These are phyloP conservation scores for Clonostachys rhizophaga DNA, from an alignment of 2,329 filamentous ascomycete species.

Conservation along the genomic window DNA sequence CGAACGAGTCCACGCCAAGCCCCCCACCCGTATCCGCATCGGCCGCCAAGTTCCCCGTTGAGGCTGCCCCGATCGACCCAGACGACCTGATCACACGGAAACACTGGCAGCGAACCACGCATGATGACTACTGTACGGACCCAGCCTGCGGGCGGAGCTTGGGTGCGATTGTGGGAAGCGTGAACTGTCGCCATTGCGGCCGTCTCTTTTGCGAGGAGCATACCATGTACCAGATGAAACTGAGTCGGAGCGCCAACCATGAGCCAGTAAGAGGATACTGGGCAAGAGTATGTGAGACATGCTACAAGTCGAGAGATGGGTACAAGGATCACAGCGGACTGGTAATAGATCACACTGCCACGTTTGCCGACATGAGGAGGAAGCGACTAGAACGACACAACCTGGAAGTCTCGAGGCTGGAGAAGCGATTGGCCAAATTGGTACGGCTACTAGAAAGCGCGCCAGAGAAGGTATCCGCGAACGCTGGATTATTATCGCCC, in stretches of 20 bases:
- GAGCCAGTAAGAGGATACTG: conserved; percentile 88
- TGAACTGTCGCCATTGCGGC: conserved; percentile 93
- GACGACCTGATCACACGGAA: conserved; percentile 83
- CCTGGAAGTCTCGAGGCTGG: conserved; percentile 81
- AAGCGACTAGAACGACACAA: conserved; percentile 79
- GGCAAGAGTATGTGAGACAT: conserved; percentile 98
- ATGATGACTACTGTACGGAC: conserved; percentile 79
- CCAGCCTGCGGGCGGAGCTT: conserved; percentile 78
- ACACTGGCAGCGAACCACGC: conserved; percentile 81
- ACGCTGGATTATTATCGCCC: conserved; percentile 47
- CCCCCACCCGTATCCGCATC: conserved; percentile 1
- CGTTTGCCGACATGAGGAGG: conserved; percentile 67
- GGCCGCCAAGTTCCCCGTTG: conserved; percentile 25
- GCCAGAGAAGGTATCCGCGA: conserved; percentile 54
- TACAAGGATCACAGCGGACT: conserved; percentile 86
- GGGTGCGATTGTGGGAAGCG: conserved; percentile 72
- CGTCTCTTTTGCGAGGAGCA: conserved; percentile 94
- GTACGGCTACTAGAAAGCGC: conserved; percentile 78
- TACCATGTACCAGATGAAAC: conserved; percentile 99
- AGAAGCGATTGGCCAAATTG: conserved; percentile 87
- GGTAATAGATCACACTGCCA: conserved; percentile 65
- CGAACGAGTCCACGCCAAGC: conserved; percentile 62
- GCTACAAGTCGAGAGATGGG: conserved; percentile 92
- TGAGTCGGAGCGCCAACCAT: conserved; percentile 82
- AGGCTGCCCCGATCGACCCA: conserved; percentile 56